Evolutionary conservation across 345 rosid genomes (phyloP), one percentile per base, ranked within the genome.

Genomic region (Pugionium dolabratum): DNA sequence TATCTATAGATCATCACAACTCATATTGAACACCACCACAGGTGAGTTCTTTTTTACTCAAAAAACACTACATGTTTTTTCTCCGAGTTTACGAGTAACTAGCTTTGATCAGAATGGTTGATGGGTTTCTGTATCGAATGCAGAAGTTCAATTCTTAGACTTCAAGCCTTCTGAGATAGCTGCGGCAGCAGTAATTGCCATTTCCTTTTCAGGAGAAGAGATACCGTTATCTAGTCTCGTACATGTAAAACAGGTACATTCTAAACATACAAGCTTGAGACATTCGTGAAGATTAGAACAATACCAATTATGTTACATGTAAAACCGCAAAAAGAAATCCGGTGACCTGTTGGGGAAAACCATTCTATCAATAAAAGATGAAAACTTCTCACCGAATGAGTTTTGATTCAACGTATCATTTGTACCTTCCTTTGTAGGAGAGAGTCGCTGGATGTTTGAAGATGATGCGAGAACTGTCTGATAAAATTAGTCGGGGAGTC

Each of bases 81-180:
- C n/a, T 41, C 18, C 48, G 6, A 57, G 25, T 41, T 11, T 59
- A 5, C 10, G 51, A 31, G n/a, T 42, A 59, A 59, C 9, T 28
- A 27, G 10, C 27, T 29, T n/a, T 30, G 55, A 61, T 46, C 32
- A 64, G 50, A 36, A 50, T 52, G 51, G 57, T 51, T 62, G 46
- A 48, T 64, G 76, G 61, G 64, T 33, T 55, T 70, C 44, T 34
- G 67, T 74, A 66, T 70, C 80, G 60, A 78, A 79, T 83, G 80
- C 83, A 83, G 90, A 81, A 18, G 73, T 79, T 81, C 82, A 79
- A 62, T 83, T 83, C 84, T 78, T 85, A 78, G 84, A 83, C 51
- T 85, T 79, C 67, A 81, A 71, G 65, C 83, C 90, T 53, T 83
- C 90, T 64, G 90, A 85, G 72, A 78, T 83, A 58, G 83, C 87